Base-by-base conservation (phyloP, 495 filamentous ascomycete genomes). In the Diplogelasinospora grovesii region DNA sequence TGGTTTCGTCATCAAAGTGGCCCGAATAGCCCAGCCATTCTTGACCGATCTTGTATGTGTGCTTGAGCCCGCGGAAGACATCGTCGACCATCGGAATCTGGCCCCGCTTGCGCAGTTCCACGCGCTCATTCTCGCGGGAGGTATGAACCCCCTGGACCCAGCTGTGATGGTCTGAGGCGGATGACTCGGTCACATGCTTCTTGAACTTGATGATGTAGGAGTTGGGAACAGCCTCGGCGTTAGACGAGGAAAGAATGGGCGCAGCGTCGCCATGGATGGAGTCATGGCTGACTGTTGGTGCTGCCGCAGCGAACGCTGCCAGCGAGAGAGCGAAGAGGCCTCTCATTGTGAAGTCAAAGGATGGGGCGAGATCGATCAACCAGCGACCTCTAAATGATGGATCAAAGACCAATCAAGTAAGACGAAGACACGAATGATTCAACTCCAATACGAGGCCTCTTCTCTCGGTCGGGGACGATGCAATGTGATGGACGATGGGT, bases 191-290 rank as follows among this genome's bases (percentile, higher is more conserved):
- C 39, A 99, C 83, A 59, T 96, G 87, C 64, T 90, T 84, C 81
- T 99, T 97, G 78, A 99, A 96, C 49, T 94, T 86, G 66, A 99
- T 68, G 66, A 99, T 95, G 64, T 97, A 99, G 26, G 86, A 87
- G 69, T 95, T 83, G 32, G 87, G 84, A 23, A 99, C 77, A 41
- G 69, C 67, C 49, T 85, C 68, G 20, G 87, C 73, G 53, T 83
- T 82, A 20, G 73, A 64, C 6, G 89, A 83, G 11, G 89, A 90
- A 52, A 97, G 69, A 48, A 99, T 72, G 50, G 93, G 93, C 49
- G 93, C 92, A 29, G 81, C 81, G 45, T 81, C 86, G 52, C 85
- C 81, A 64, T 93, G 83, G 61, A 92, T 85, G 50, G 87, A 83
- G 49, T 81, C 82, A 43, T 82, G 73, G 52, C 71, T 68, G 55